Evolutionary conservation across 768 basidiomycete genomes (phyloP).

Genomic region (Leucocoprinus sp.): DNA sequence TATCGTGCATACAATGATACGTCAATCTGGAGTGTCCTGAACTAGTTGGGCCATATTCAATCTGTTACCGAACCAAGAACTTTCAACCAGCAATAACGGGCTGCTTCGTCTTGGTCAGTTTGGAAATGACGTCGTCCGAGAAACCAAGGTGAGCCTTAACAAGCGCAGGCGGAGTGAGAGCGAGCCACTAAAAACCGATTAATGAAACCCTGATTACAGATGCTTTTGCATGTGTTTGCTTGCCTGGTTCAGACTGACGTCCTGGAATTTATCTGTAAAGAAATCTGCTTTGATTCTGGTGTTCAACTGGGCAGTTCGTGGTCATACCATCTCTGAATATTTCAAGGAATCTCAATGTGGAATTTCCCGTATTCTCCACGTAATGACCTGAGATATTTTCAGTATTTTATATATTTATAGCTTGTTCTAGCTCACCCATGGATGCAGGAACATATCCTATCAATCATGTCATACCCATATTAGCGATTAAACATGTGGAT

Average conservation of each 20-base stretch:
- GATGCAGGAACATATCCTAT: constrained; percentile 49
- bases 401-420: background rate
- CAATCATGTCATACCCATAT: constrained; percentile 6
- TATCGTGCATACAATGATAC: background rate
- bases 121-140: constrained; percentile 24
- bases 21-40: background rate
- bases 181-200: constrained; percentile 26
- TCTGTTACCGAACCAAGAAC: no score
- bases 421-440: constrained; percentile 32
- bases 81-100: constrained; percentile 22
- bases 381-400: constrained; percentile 33
- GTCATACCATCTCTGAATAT: constrained; percentile 29
- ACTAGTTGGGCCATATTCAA: background rate
- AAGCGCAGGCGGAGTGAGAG: constrained; percentile 31
- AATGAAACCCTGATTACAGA: background rate
- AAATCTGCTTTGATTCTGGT: background rate
- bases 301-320: background rate
- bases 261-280: constrained; percentile 13
- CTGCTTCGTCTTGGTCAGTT: constrained; percentile 31
- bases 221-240: background rate
- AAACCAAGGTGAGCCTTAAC: constrained; percentile 35
- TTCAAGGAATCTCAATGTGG: constrained; percentile 39
- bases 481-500: background rate
- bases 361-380: constrained; percentile 46
- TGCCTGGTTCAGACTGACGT: constrained; percentile 14